A percentile compares a stretch with the other conserved stretches of the same genome.
Conservation (phyloP, 177 flowering plant species). For the Vitis hybrid region DNA sequence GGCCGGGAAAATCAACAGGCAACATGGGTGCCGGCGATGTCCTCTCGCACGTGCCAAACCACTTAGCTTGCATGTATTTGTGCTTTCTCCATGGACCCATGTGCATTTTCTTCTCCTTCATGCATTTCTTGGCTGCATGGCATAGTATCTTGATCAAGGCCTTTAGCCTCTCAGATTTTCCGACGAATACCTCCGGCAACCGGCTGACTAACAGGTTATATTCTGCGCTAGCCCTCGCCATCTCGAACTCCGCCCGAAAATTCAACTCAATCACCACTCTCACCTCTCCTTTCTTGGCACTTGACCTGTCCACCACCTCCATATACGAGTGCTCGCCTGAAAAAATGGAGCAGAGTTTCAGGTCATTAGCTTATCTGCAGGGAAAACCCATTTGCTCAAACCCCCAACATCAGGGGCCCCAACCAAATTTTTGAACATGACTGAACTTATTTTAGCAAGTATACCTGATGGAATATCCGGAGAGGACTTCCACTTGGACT, state of each 20-base stretch:
- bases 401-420: too few species aligned
- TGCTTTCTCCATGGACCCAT: conserved; percentile 92
- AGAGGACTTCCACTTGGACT: conserved; percentile 78
- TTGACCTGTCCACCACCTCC: conserved; percentile 59
- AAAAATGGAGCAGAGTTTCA: not conserved
- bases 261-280: conserved; percentile 74
- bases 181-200: conserved; percentile 77
- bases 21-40: conserved; percentile 10
- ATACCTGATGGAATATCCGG: conserved; percentile 75
- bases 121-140: conserved; percentile 70
- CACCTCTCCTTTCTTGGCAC: conserved; percentile 41
- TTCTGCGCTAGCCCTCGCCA: conserved; percentile 71
- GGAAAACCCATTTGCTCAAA: not conserved
- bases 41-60: conserved; percentile 61
- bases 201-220: conserved; percentile 53
- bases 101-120: conserved; percentile 94
- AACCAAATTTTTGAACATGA: too few species aligned
- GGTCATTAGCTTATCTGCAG: too few species aligned
- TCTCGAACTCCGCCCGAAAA: conserved; percentile 80
- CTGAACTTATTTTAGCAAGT: not conserved
- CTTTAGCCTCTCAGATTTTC: conserved; percentile 60
- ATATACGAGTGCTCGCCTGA: conserved; percentile 85
- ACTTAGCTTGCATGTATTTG: conserved; percentile 84
- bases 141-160: conserved; percentile 62
- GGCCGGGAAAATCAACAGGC: conserved; percentile 12